These are phyloP conservation scores for Neurospora sp. DNA, from an alignment of 495 filamentous ascomycete genomes.

Conservation along the genomic window DNA sequence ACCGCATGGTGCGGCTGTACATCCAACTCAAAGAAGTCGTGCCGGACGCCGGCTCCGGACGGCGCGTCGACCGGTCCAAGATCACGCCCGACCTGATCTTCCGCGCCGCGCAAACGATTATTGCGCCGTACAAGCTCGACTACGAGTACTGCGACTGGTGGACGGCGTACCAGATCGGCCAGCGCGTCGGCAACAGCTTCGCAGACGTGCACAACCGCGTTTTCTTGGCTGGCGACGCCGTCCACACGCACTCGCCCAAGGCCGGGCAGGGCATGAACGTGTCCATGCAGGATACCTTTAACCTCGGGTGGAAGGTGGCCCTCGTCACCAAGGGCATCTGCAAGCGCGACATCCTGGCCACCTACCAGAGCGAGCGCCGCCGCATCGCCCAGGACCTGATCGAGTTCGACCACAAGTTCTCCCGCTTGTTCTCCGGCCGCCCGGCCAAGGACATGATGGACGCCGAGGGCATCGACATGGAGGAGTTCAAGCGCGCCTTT, in stretches of 20 bases:
- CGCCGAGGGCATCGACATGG: conserved; percentile 33
- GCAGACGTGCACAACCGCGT: conserved; percentile 42
- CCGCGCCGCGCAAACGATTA: conserved; percentile 47
- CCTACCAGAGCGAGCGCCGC: conserved; percentile 62
- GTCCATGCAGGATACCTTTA: conserved; percentile 56
- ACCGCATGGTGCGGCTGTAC: conserved; percentile 55
- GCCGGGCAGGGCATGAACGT: conserved; percentile 74
- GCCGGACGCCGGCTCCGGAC: conserved; percentile 16
- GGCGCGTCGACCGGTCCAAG: conserved; percentile 45
- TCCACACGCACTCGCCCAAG: conserved; percentile 60
- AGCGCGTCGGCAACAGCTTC: conserved; percentile 59
- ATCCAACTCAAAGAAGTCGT: conserved; percentile 52
- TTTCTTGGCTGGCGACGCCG: conserved; percentile 55
- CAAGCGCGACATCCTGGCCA: conserved; percentile 48
- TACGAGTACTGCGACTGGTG: conserved; percentile 50
- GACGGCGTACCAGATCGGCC: conserved; percentile 46
- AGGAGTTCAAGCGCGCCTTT: conserved; percentile 34
- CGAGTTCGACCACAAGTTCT: conserved; percentile 58
- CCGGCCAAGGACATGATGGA: conserved; percentile 36
- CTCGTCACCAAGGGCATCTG: conserved; percentile 48
- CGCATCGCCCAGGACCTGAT: conserved; percentile 63
- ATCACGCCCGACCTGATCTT: conserved; percentile 53
- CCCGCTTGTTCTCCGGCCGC: conserved; percentile 32
- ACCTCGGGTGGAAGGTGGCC: conserved; percentile 67
- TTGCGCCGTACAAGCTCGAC: conserved; percentile 51